Evolutionary conservation across 2,329 filamentous ascomycete genomes (phyloP), one percentile per base, ranked within the genome.

Genomic region (Monilinia vaccinii-corymbosi): DNA sequence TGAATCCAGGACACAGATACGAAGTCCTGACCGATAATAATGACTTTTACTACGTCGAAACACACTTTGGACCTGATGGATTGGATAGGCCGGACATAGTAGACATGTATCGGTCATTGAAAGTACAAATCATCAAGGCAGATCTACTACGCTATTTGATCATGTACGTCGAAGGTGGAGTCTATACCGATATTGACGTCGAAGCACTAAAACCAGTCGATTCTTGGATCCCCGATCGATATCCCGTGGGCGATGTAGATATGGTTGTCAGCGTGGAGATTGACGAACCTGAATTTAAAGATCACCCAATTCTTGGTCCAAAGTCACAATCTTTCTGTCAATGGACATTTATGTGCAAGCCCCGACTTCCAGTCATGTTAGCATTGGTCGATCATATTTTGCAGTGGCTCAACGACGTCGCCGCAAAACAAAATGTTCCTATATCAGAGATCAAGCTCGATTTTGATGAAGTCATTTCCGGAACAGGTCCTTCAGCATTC

Each of bases 291-390:
- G 78, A 82, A 10, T 88, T 83, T 73, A 75, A 73, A 21, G 73
- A 83, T 53, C 86, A 89, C 69, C 78, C 82, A 1, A 84, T 89
- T 36, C 76, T 89, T 0, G 86, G 86, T 16, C 78, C 78, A 52
- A 89, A 89, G 72, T 88, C 82, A 42, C 76, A 78, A 65, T 89
- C 85, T 0, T 89, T 89, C 70, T 89, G 86, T 70, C 86, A 89
- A 68, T 89, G 86, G 86, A 89, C 86, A 0, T 87, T 89, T 67
- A 85, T 87, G 75, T 81, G 81, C 66, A 87, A 88, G 69, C 85
- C 86, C 0, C 75, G 78, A 21, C 79, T 85, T 31, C 84, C 84
- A 1, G 83, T 89, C 60, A 88, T 89, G 84, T 76, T 88, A 71
- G 75, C 76, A 36, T 77, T 89, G 4, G 80, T 89, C 50, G 84